Conservation (phyloP, 2,329 filamentous ascomycete species). For the Phoma sp. region DNA sequence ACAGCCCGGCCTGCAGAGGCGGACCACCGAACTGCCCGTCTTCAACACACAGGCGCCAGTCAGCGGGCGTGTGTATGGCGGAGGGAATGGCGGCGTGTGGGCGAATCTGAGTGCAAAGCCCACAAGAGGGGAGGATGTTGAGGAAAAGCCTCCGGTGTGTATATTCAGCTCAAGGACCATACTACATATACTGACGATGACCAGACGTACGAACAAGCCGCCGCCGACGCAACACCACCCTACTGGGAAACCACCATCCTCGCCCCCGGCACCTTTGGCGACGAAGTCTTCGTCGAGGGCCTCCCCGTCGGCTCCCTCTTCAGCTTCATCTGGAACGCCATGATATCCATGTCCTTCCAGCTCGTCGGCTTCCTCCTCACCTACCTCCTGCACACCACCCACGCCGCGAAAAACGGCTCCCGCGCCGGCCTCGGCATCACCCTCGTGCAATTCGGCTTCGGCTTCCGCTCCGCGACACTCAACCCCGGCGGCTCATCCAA, state of each 20-base stretch:
- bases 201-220: conserved; percentile 97
- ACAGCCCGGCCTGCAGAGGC: conserved; percentile 52
- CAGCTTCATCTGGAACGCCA: conserved; percentile 85
- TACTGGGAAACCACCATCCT: conserved; percentile 99
- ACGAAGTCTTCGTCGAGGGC: conserved; percentile 97
- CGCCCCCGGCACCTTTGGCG: conserved; percentile 86
- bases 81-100: conserved; percentile 93
- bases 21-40: conserved; percentile 62
- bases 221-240: conserved; percentile 91
- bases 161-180: neutral
- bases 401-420: conserved; percentile 97
- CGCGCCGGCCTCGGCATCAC: conserved; percentile 94
- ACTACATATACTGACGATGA: conserved; percentile 42
- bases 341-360: conserved; percentile 98
- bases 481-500: conserved; percentile 46
- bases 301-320: conserved; percentile 90
- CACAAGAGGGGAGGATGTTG: conserved; percentile 78
- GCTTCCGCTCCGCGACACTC: conserved; percentile 73
- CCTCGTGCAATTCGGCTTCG: conserved; percentile 95
- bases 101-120: conserved; percentile 94
- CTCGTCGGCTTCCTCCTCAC: conserved; percentile 97
- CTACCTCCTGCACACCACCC: conserved; percentile 96
- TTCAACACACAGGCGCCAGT: conserved; percentile 54
- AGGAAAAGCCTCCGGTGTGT: conserved; percentile 92
- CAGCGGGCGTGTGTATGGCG: conserved; percentile 66